Evolutionary conservation across 805 yeast genomes (phyloP).

Genomic region (Pichia manshurica): DNA sequence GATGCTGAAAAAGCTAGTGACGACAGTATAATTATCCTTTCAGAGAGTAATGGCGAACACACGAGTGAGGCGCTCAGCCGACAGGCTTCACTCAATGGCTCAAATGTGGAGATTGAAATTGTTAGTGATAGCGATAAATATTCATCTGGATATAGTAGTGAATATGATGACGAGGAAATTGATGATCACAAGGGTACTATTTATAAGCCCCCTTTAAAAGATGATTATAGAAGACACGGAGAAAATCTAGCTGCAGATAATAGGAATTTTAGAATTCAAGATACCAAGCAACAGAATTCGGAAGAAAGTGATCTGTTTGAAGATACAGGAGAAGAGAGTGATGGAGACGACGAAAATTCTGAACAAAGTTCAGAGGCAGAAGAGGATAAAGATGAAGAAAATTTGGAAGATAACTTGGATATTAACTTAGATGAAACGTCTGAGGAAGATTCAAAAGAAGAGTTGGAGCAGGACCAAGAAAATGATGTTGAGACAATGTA

Average conservation of each 20-base stretch:
- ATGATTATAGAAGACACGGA: neutral
- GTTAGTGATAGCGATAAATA: neutral
- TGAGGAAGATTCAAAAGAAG: no score
- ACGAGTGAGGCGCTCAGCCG: no score
- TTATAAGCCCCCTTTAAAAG: neutral
- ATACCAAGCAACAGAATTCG: neutral
- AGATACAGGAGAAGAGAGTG: no score
- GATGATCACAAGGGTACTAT: neutral
- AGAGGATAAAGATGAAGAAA: no score
- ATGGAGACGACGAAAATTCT: no score
- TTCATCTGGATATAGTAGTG: neutral
- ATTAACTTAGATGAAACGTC: no score
- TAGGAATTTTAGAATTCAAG: neutral
- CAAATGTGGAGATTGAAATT: neutral
- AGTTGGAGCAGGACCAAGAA: no score
- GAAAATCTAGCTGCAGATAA: neutral
- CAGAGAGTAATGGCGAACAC: neutral
- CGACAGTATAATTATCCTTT: neutral
- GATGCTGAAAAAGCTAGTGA: neutral
- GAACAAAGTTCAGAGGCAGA: no score
- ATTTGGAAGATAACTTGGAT: no score
- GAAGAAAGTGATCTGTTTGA: neutral
- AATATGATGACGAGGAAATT: slow-evolving; percentile 1
- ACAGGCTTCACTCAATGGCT: no score
- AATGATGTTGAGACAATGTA: no score